phyloP scores from a whole-genome alignment of 73 alveolate species.

The Diophrys appendiculata region DNA sequence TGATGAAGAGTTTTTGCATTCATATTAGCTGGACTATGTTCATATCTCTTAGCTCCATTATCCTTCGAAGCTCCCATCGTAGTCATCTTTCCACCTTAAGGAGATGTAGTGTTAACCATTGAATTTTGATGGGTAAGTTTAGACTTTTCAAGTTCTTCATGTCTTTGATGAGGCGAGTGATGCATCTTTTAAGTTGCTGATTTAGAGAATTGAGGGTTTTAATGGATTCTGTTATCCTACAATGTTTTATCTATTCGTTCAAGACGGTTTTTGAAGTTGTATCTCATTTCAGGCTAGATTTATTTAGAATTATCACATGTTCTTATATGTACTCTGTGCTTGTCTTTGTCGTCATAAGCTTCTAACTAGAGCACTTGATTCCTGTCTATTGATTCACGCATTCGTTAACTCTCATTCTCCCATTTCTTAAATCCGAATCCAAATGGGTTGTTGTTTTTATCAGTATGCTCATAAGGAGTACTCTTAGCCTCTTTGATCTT shows the following conservation, averaged over 20 bases:
- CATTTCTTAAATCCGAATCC: neutral
- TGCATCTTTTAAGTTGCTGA: too few species aligned
- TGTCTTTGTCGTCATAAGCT: too few species aligned
- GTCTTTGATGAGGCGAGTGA: neutral
- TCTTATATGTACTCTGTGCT: too few species aligned
- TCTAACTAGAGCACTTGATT: too few species aligned
- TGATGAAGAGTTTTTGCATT: neutral
- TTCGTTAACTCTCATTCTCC: conserved; percentile 8
- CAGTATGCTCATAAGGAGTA: neutral
- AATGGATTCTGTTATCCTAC: neutral
- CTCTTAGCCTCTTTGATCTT: neutral
- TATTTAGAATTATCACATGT: too few species aligned
- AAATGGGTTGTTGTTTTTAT: neutral
- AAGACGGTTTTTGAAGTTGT: neutral
- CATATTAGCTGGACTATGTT: neutral
- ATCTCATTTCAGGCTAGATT: too few species aligned
- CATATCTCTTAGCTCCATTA: too few species aligned
- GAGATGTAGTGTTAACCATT: neutral
- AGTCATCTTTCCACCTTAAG: too few species aligned
- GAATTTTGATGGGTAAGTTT: neutral
- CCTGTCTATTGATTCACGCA: too few species aligned
- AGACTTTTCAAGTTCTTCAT: neutral
- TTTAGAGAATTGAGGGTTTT: too few species aligned
- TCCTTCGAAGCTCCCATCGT: too few species aligned
- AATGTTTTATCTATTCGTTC: neutral